Conservation (phyloP, 2,329 filamentous ascomycete genomes). For the Dactylellina sp. region DNA sequence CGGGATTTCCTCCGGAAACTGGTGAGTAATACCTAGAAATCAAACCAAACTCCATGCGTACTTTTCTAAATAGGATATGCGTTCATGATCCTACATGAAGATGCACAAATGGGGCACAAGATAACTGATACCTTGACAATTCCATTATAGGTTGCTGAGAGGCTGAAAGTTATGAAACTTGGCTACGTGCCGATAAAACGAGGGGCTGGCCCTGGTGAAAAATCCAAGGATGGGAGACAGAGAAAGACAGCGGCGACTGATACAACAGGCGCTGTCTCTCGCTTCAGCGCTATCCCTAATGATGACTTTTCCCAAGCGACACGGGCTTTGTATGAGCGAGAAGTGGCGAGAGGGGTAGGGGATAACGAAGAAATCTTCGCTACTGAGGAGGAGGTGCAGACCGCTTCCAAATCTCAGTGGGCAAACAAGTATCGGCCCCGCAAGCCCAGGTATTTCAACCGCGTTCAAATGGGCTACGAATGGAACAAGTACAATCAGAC, state of each 20-base stretch:
- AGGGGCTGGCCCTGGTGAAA: constrained; percentile 63
- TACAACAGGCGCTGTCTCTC: constrained; percentile 65
- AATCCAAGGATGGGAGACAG: constrained; percentile 61
- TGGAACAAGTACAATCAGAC: constrained; percentile 99
- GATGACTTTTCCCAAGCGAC: constrained; percentile 89
- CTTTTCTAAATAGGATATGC: not conserved
- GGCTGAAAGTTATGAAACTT: constrained; percentile 73
- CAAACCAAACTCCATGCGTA: not conserved
- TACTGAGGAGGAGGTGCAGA: constrained; percentile 81
- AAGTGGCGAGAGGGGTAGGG: constrained; percentile 87
- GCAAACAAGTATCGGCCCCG: constrained; percentile 85
- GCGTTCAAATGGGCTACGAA: constrained; percentile 98
- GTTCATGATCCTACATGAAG: constrained; percentile 26
- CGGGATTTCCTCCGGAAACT: constrained; percentile 70
- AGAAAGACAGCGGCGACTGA: constrained; percentile 55
- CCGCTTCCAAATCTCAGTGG: constrained; percentile 77
- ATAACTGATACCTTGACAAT: constrained; percentile 46
- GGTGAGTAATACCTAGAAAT: constrained; percentile 61
- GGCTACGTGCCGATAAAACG: constrained; percentile 74
- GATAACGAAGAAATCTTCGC: constrained; percentile 97
- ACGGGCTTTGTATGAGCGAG: constrained; percentile 88
- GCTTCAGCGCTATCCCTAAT: constrained; percentile 76
- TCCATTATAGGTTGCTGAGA: constrained; percentile 67
- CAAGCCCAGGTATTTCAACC: constrained; percentile 97
- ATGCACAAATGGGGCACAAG: constrained; percentile 31